Evolutionary conservation across 108 stramenopile species (phyloP).

Genomic region (Bacterosira constricta): DNA sequence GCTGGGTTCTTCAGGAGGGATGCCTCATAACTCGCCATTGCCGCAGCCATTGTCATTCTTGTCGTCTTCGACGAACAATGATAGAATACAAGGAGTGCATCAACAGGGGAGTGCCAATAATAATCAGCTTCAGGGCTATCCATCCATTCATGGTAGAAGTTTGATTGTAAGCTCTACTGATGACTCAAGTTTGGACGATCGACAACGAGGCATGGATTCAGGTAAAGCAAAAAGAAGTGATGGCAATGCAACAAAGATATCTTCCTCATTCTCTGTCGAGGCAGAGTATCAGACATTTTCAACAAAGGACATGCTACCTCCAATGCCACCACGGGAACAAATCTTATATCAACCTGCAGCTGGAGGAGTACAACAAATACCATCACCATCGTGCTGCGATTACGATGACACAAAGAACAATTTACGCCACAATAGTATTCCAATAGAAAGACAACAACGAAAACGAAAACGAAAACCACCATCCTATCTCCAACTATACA

Average conservation of each 20-base stretch:
- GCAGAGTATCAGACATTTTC: constrained; percentile 17
- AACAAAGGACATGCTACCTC: constrained; percentile 30
- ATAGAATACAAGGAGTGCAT: background rate
- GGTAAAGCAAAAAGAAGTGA: background rate
- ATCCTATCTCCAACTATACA: constrained; percentile 38
- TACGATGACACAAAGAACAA: no score
- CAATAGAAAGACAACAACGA: background rate
- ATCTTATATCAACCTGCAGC: constrained; percentile 13
- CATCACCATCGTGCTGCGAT: constrained; percentile 1
- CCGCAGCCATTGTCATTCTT: constrained; percentile 28
- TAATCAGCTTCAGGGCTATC: background rate
- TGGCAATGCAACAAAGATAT: background rate
- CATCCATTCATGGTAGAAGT: background rate
- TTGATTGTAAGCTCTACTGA: background rate
- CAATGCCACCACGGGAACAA: constrained; percentile 21
- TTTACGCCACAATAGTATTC: no score
- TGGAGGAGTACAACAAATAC: no score
- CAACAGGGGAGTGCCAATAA: background rate
- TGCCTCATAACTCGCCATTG: background rate
- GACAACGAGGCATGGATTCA: background rate
- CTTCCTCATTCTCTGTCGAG: background rate
- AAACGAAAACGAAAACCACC: constrained; percentile 34
- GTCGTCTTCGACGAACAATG: background rate
- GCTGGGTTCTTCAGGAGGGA: no score
- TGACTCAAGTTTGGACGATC: background rate